These are phyloP conservation scores for Rhexocercosporidium sp. DNA, from an alignment of 2,329 filamentous ascomycete species.

Conservation along the genomic window DNA sequence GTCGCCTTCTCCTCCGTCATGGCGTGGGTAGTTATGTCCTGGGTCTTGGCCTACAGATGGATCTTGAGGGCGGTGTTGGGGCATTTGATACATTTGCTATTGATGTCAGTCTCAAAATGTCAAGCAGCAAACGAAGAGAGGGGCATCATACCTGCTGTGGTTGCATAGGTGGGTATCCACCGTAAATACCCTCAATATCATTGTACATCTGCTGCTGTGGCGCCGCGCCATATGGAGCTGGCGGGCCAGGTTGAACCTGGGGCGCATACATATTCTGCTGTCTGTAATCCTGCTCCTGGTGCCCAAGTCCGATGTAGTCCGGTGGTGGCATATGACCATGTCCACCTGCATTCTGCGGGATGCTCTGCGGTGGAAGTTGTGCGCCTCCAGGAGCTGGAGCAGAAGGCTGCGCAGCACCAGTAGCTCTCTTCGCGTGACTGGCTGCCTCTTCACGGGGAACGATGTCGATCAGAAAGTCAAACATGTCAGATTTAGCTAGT, in stretches of 20 bases:
- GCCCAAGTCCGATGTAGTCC: slow-evolving; percentile 65
- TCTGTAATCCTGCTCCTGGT: slow-evolving; percentile 76
- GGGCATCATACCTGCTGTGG: slow-evolving; percentile 74
- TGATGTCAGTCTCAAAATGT: not conserved
- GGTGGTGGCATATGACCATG: slow-evolving; percentile 64
- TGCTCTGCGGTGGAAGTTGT: slow-evolving; percentile 59
- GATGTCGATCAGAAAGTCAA: slow-evolving; percentile 99
- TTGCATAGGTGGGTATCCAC: slow-evolving; percentile 75
- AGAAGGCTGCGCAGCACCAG: slow-evolving; percentile 48
- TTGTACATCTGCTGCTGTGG: slow-evolving; percentile 77
- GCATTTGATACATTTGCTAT: slow-evolving; percentile 49
- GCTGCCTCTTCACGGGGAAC: slow-evolving; percentile 94
- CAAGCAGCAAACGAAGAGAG: not conserved
- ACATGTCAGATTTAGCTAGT: slow-evolving; percentile 98
- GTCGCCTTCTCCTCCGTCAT: slow-evolving; percentile 48
- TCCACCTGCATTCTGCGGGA: slow-evolving; percentile 48
- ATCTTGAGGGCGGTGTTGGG: slow-evolving; percentile 45
- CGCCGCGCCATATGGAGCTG: slow-evolving; percentile 76
- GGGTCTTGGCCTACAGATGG: slow-evolving; percentile 45
- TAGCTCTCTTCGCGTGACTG: slow-evolving; percentile 79
- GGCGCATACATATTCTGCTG: slow-evolving; percentile 82
- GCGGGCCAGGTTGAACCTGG: slow-evolving; percentile 75
- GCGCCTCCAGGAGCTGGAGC: slow-evolving; percentile 54
- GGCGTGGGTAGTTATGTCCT: slow-evolving; percentile 44
- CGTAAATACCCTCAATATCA: slow-evolving; percentile 83